Base-by-base conservation (phyloP, 2,329 filamentous ascomycete species). In the Penicillium sp. region DNA sequence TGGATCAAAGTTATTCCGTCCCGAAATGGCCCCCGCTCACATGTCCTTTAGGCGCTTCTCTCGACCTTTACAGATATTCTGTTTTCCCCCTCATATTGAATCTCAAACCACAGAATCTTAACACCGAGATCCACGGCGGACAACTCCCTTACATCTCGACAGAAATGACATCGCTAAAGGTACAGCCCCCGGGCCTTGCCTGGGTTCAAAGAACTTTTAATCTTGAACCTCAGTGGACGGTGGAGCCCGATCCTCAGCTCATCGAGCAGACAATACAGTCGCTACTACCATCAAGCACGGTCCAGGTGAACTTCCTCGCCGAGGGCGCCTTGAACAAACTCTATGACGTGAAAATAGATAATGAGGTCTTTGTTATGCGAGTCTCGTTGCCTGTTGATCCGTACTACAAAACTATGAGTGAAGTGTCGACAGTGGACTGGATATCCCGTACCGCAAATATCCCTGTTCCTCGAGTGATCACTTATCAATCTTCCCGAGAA, bases 371-470 rank as follows among this genome's bases (percentile, higher is more conserved):
- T 28, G 30, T 60, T 37, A 53, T 60, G 52, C 58, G 58, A 26
- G 44, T 60, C 3, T 51, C 55, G 7, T 51, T 58, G 26, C 58
- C 55, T 25, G 52, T 54, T 41, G 49, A 56, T 42, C 55, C 58
- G 7, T 44, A 51, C 26, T 42, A 51, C 33, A 60, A 58, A 43
- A 53, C 49, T 17, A 53, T 46, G 28, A 60, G 58, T 42, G 55
- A 60, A 56, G 55, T 60, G 17, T 31, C 55, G 11, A 60, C 58
- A 22, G 3, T 60, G 36, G 49, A 48, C 36, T 60, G 58, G 52
- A 36, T 56, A 33, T 40, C 35, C 30, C 58, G 31, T 30, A 50
- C 19, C 45, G 35, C 58, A 51, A 36, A 51, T 45, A 48, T 58
- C 46, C 61, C 47, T 0, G n/a, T 60, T 28, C 61, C 61, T 8